Percentiles rank a stretch among this genome's conserved stretches.
phyloP scores from a whole-genome alignment of 2,329 filamentous ascomycete genomes.

The Cyphellophora europaea region DNA sequence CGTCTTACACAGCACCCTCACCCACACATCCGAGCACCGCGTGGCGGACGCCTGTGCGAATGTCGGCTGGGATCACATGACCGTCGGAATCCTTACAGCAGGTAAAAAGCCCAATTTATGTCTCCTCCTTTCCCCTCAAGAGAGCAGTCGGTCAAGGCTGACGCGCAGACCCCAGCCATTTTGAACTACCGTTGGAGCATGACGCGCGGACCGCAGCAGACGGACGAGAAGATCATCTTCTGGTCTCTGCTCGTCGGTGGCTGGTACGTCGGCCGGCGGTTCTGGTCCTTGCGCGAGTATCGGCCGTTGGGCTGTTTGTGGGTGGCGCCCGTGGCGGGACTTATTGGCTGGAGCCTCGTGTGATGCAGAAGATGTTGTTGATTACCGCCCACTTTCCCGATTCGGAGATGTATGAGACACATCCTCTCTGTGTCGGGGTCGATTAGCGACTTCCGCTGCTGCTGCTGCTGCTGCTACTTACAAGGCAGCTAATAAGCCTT shows the following conservation, averaged over 20 bases:
- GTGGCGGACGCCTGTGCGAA: neutral
- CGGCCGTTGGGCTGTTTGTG: constrained; percentile 2
- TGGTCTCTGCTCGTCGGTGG: constrained; percentile 4
- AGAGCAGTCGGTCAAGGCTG: no score
- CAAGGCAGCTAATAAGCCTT: no score
- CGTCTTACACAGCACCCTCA: neutral
- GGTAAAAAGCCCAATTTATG: neutral
- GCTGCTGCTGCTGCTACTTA: no score
- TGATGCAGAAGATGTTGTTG: no score
- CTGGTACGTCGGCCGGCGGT: constrained; percentile 1
- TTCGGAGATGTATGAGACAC: no score
- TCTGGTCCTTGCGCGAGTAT: constrained; percentile 4
- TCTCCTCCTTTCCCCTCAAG: neutral
- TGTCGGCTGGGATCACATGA: constrained; percentile 1
- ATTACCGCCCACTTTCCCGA: no score
- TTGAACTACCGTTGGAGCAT: constrained; percentile 5
- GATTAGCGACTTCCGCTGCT: no score
- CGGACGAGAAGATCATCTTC: constrained; percentile 4
- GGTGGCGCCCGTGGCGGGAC: constrained; percentile 1
- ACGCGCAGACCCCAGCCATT: no score
- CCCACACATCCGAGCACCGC: neutral
- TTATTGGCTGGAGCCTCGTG: constrained; percentile 2
- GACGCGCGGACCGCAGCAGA: constrained; percentile 3
- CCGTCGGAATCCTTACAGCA: neutral
- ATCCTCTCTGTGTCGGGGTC: no score